Base-by-base conservation (phyloP, 148 eudicot species). In the Amaranthus palmeri region DNA sequence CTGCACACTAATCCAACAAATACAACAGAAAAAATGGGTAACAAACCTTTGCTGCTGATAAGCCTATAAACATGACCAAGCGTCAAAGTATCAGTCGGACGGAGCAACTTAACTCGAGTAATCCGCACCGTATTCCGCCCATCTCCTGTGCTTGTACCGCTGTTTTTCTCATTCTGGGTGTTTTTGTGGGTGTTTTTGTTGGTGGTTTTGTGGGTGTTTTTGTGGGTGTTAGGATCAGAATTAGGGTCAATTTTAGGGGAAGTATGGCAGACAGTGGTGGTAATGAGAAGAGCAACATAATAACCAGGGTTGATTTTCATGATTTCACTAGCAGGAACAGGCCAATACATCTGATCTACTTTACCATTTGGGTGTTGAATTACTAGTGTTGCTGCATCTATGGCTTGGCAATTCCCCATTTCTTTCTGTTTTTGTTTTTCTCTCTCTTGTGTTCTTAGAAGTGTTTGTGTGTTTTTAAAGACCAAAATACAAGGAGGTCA, bases 351-450 rank as follows among this genome's bases (percentile, higher is more conserved):
- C 63, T 80, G 85, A 3, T 93, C 98, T 48, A 74, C 81, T 64
- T 80, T 89, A 4, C 97, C 98, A 81, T 61, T 69, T 77, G 90
- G 96, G 74, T 86, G 91, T 75, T 93, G 98, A 52, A 93, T 79
- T 58, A 91, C 83, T 40, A 91, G 77, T 56, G 85, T 84, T 75
- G 97, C 98, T 81, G 87, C 87, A 75, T 93, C 98, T 7, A 93
- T 77, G 51, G 98, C 97, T 83, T 93, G 98, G 76, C 98, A 93
- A 65, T 93, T 93, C 60, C 98, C 98, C 98, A 93, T 93, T 60
- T 84, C 67, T 69, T 53, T 76, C 60, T 72, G 5, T 46, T 46
- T 0, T 69, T 14, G 57, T 41, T 65, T 59, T 67, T 11, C 64
- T 76, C 68, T 75, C 65, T 79, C 55, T 10, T 45, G 49, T 36